Evolutionary conservation across 2,329 filamentous ascomycete species (phyloP), one percentile per base, ranked within the genome.

Genomic region (Neocucurbitaria cava): DNA sequence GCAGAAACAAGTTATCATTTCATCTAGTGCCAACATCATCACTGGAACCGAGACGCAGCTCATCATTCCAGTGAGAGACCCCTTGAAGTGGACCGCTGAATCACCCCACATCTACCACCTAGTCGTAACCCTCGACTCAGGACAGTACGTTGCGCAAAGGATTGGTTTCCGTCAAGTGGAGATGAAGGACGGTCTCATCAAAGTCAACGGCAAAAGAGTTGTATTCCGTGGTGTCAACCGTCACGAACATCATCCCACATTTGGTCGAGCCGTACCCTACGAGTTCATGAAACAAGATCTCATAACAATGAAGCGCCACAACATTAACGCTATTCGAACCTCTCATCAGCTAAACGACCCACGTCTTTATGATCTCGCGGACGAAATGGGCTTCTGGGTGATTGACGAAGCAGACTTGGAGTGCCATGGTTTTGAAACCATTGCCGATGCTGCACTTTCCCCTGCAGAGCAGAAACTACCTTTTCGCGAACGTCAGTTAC

Each of bases 311-410:
- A 91, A 91, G 72, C 78, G 75, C 6, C 83, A 89, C 77, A 90
- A 90, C 63, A 82, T 91, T 74, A 91, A 91, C 59, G 85, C 88
- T 0, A 79, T 91, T 5, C 85, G 89, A 0, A 87, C 84, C 46
- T 87, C 84, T 1, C 89, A 91, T 66, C 87, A 91, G 56, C 85
- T 87, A 0, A 86, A 85, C n/a, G 82, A 89, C 59, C 82, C 84
- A 1, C 76, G 78, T 2, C 65, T 89, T 1, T 84, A 86, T 28
- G 84, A 86, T 46, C 73, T 89, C 1, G 83, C 84, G 5, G 86
- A 89, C 59, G 85, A 89, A 68, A 78, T 89, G n/a, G 87, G 87
- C 0, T 76, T 89, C 10, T 89, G 85, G 83, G 82, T 89, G 6
- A 82, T 89, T 33, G 85, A 82, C 50, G 81, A 83, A 67, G 80